These are phyloP conservation scores for Lantana camara DNA, from an alignment of 257 asterid genomes.

Conservation along the genomic window DNA sequence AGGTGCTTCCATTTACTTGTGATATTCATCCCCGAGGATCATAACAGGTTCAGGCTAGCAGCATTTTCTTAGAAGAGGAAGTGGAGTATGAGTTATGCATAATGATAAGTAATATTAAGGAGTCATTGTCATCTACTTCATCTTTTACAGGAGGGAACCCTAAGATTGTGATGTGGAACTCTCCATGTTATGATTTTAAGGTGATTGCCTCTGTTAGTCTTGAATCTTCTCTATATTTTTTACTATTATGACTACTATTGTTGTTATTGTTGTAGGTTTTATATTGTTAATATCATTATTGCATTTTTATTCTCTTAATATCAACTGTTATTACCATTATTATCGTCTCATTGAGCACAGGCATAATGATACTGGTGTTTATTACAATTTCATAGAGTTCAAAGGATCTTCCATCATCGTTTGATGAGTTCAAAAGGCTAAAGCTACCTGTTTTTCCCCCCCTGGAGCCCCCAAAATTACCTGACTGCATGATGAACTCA, in stretches of 20 bases:
- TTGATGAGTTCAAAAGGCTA: conserved; percentile 59
- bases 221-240: not conserved
- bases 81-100: conserved; percentile 64
- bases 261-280: not conserved
- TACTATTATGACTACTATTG: not conserved
- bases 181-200: conserved; percentile 70
- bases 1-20: conserved; percentile 39
- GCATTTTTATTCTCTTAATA: not conserved
- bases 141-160: conserved; percentile 45
- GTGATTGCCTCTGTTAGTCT: conserved; percentile 36
- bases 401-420: conserved; percentile 64
- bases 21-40: conserved; percentile 45
- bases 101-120: conserved; percentile 56
- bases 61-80: conserved; percentile 81
- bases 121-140: conserved; percentile 39
- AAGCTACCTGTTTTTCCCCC: conserved; percentile 54
- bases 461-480: conserved; percentile 46
- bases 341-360: conserved; percentile 5
- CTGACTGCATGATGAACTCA: conserved; percentile 41
- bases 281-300: not conserved
- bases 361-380: conserved; percentile 21
- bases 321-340: not conserved
- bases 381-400: conserved; percentile 45
- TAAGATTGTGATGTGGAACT: conserved; percentile 56
- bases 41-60: conserved; percentile 74